These are phyloP conservation scores for Cutaneotrichosporon sp. DNA, from an alignment of 1,284 basidiomycete genomes.

Conservation along the genomic window DNA sequence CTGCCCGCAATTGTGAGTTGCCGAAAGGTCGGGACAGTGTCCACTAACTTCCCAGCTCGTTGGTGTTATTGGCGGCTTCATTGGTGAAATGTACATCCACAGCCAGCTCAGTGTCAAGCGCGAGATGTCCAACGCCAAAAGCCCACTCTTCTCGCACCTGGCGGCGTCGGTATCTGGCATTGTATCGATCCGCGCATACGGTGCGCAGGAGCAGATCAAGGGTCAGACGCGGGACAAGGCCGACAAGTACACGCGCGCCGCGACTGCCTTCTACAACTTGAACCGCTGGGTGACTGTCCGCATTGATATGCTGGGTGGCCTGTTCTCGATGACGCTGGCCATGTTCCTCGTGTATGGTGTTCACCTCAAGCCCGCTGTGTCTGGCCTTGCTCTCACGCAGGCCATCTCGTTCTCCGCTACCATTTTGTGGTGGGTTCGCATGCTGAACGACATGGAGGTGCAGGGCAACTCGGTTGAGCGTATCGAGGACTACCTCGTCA, in stretches of 20 bases:
- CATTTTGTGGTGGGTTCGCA: conserved; percentile 42
- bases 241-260: conserved; percentile 47
- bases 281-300: conserved; percentile 48
- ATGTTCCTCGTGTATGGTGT: conserved; percentile 44
- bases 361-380: conserved; percentile 34
- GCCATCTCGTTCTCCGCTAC: conserved; percentile 43
- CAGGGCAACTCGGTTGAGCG: conserved; percentile 59
- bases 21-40: not conserved
- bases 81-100: conserved; percentile 57
- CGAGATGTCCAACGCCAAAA: conserved; percentile 63
- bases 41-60: conserved; percentile 33
- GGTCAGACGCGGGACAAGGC: conserved; percentile 37
- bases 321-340: conserved; percentile 40
- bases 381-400: conserved; percentile 49
- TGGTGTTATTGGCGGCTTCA: conserved; percentile 51
- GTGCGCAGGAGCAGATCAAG: conserved; percentile 43
- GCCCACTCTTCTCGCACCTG: conserved; percentile 65
- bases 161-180: conserved; percentile 64
- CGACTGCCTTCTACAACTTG: conserved; percentile 45
- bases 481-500: conserved; percentile 64
- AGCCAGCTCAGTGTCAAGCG: conserved; percentile 68
- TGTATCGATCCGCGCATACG: conserved; percentile 50
- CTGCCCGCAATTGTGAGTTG: conserved; percentile 41
- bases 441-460: conserved; percentile 50
- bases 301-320: conserved; percentile 46